phyloP scores from a whole-genome alignment of 352 stramenopile species.

The Discostella stelligera region DNA sequence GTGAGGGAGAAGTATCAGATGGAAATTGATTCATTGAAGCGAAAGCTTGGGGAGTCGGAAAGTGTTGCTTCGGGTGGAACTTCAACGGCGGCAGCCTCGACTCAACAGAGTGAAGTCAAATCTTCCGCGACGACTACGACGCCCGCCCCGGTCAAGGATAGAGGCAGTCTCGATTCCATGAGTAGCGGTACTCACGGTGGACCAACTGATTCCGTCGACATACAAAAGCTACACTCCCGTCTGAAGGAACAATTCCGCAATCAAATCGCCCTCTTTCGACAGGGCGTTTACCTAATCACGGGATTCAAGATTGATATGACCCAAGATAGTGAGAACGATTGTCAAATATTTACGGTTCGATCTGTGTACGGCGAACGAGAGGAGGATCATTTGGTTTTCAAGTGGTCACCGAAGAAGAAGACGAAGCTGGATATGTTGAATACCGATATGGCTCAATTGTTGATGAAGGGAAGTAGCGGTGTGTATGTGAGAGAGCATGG shows the following conservation, averaged over 20 bases:
- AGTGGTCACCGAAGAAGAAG: slow-evolving; percentile 55
- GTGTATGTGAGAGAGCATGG: slow-evolving; percentile 79
- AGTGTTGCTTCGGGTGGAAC: not conserved
- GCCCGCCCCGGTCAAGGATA: slow-evolving; percentile 18
- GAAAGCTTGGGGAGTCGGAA: slow-evolving; percentile 50
- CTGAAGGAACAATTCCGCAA: slow-evolving; percentile 78
- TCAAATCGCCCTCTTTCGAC: slow-evolving; percentile 79
- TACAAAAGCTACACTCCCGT: slow-evolving; percentile 57
- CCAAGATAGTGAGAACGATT: slow-evolving; percentile 51
- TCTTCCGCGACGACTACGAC: slow-evolving; percentile 18
- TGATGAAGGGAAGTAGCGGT: slow-evolving; percentile 62
- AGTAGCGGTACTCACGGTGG: not conserved
- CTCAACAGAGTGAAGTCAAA: not conserved
- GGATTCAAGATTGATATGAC: slow-evolving; percentile 83
- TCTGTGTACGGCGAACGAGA: slow-evolving; percentile 80
- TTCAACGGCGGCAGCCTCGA: not conserved
- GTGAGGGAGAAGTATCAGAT: slow-evolving; percentile 58
- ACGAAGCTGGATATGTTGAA: slow-evolving; percentile 71
- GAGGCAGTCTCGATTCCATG: slow-evolving; percentile 20
- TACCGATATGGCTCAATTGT: slow-evolving; percentile 66
- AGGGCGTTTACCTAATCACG: slow-evolving; percentile 82
- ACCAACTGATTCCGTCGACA: slow-evolving; percentile 54
- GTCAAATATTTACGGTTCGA: slow-evolving; percentile 73
- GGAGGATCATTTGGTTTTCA: slow-evolving; percentile 78
- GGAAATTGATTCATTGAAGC: slow-evolving; percentile 64